phyloP scores from a whole-genome alignment of 2,329 filamentous ascomycete species.

The Cordyceps farinosa region DNA sequence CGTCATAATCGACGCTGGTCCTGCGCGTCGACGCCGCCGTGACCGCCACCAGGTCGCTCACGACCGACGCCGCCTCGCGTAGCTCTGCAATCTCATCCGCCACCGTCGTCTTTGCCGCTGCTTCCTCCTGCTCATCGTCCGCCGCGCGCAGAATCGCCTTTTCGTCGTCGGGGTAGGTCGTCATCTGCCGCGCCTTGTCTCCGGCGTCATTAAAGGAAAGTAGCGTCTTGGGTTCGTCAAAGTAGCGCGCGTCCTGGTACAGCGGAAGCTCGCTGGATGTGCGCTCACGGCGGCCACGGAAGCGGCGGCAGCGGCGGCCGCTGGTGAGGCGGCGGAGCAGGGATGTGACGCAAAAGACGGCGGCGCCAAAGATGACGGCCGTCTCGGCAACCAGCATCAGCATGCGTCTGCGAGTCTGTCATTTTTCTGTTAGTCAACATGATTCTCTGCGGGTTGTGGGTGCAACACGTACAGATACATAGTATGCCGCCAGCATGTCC shows the following conservation, averaged over 20 bases:
- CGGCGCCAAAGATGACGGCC: conserved; percentile 39
- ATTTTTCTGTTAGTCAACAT: background rate
- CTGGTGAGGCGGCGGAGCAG: conserved; percentile 20
- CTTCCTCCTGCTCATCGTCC: background rate
- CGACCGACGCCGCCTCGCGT: conserved; percentile 35
- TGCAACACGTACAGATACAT: conserved; percentile 1
- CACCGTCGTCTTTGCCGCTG: conserved; percentile 26
- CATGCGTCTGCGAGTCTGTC: conserved; percentile 9
- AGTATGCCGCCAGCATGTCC: background rate
- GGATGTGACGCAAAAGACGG: conserved; percentile 22
- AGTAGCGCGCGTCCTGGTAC: conserved; percentile 18
- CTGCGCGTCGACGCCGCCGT: conserved; percentile 25
- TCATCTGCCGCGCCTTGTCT: background rate
- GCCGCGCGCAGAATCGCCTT: background rate
- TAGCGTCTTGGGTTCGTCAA: conserved; percentile 18
- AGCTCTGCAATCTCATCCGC: conserved; percentile 39
- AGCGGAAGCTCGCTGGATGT: background rate
- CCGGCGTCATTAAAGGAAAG: background rate
- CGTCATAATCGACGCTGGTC: conserved; percentile 7
- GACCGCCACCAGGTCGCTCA: conserved; percentile 38
- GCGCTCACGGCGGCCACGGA: background rate
- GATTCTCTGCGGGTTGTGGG: background rate
- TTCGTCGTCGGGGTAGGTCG: background rate
- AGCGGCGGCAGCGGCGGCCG: conserved; percentile 18
- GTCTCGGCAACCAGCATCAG: conserved; percentile 27